phyloP scores from a whole-genome alignment of 208 protist species.

The Crithidia bombi region DNA sequence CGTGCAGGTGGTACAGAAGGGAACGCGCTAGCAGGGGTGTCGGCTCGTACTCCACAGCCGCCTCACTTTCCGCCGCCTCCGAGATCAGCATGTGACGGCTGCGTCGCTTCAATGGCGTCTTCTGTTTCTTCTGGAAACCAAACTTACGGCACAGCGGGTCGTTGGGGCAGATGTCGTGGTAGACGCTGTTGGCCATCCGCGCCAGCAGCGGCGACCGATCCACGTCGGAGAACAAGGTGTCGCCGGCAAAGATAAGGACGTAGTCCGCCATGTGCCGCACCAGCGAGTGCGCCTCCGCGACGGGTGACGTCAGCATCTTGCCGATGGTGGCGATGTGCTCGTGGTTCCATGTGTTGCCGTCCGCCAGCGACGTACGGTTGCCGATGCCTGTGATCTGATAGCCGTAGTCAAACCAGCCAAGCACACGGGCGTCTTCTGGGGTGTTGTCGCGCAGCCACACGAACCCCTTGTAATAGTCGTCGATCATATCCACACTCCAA shows the following conservation, averaged over 20 bases:
- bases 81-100: no score
- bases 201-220: constrained; percentile 64
- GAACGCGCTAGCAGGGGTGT: constrained; percentile 54
- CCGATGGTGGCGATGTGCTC: constrained; percentile 98
- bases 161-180: constrained; percentile 69
- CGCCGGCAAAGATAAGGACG: constrained; percentile 84
- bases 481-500: no score
- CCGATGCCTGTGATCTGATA: constrained; percentile 98
- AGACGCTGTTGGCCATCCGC: constrained; percentile 79
- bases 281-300: constrained; percentile 91
- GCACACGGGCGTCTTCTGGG: constrained; percentile 89
- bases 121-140: constrained; percentile 34
- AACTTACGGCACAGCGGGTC: constrained; percentile 63
- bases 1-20: constrained; percentile 66
- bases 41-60: no score
- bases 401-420: constrained; percentile 99
- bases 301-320: constrained; percentile 81
- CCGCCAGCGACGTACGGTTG: constrained; percentile 95
- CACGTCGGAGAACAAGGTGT: constrained; percentile 43
- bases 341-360: constrained; percentile 99
- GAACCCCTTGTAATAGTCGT: constrained; percentile 98
- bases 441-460: constrained; percentile 97
- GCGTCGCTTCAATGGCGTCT: no score
- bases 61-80: no score
- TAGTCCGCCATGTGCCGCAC: constrained; percentile 97